Evolutionary conservation across 495 filamentous ascomycete species (phyloP), one percentile per base, ranked within the genome.

Genomic region (Aspergillus cristatus): DNA sequence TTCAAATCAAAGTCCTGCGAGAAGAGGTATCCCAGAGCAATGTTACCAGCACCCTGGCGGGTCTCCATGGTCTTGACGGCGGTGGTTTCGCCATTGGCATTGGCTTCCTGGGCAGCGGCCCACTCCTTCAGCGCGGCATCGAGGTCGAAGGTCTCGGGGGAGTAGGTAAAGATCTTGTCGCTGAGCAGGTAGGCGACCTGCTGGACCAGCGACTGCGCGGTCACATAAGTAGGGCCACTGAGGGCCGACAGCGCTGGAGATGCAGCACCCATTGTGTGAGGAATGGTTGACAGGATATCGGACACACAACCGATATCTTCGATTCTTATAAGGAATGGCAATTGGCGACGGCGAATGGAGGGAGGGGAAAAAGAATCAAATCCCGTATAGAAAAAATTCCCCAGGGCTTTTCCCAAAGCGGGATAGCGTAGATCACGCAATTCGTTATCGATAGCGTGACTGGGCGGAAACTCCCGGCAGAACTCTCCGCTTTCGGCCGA

Each of bases 111-210:
- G 35, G 70, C 55, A 3, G 55, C 48, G 22, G 73, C 71, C 91
- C 91, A 98, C 43, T 77, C 55, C 54, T 79, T 82, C 12, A 83
- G 76, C 18, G 89, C 83, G 34, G 76, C 52, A 61, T 96, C 90
- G 34, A 98, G 72, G 50, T 90, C 82, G 51, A 95, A 97, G 17
- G 84, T 81, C 48, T 94, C 83, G 7, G 89, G 87, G 12, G 93
- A 96, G 66, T 94, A 96, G 25, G 88, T 83, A 66, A 94, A 98
- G 59, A 97, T 77, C 67, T 91, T 93, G 68, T 96, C 87, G 40
- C 86, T 94, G 41, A 98, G 73, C 35, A 82, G 67, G 60, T 94
- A 97, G 35, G 91, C 83, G 40, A 94, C 87, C 63, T 98, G 91
- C 65, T 98, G 93, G 41, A 96, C 82, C 38, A 98, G 72, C 14